A percentile compares a stretch with the other conserved stretches of the same genome.
phyloP scores from a whole-genome alignment of 169 alveolate genomes.

The Cryptosporidium viatorum region DNA sequence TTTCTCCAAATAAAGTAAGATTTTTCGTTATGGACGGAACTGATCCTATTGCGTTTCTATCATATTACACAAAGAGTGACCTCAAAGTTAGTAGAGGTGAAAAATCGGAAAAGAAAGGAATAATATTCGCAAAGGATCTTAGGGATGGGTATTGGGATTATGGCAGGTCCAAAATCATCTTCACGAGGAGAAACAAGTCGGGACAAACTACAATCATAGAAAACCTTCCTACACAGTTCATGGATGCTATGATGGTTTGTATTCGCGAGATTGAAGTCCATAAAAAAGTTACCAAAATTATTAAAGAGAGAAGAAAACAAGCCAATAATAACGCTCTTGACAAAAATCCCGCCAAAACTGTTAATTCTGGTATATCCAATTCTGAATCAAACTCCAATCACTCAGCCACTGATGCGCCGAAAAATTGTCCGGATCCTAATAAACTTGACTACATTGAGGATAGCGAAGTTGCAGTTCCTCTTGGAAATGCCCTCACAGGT shows the following conservation, averaged over 20 bases:
- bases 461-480: conserved; percentile 19
- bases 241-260: conserved; percentile 75
- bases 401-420: background rate
- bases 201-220: conserved; percentile 72
- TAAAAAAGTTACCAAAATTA: conserved; percentile 30
- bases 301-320: conserved; percentile 27
- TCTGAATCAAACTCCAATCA: background rate
- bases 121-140: conserved; percentile 62
- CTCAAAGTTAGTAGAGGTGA: conserved; percentile 71
- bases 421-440: background rate
- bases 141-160: conserved; percentile 74
- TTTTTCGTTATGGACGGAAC: conserved; percentile 83
- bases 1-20: conserved; percentile 76
- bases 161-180: conserved; percentile 48
- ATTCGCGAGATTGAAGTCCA: conserved; percentile 71
- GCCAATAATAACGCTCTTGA: background rate
- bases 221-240: conserved; percentile 59
- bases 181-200: conserved; percentile 58
- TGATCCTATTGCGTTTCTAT: conserved; percentile 75
- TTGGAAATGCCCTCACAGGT: conserved; percentile 45
- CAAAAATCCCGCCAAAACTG: background rate
- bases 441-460: background rate
- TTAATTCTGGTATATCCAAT: background rate
- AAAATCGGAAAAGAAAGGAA: conserved; percentile 68
- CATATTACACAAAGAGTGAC: conserved; percentile 67